These are phyloP conservation scores for Alnus glutinosa DNA, from an alignment of 306 rosid genomes.

Conservation along the genomic window DNA sequence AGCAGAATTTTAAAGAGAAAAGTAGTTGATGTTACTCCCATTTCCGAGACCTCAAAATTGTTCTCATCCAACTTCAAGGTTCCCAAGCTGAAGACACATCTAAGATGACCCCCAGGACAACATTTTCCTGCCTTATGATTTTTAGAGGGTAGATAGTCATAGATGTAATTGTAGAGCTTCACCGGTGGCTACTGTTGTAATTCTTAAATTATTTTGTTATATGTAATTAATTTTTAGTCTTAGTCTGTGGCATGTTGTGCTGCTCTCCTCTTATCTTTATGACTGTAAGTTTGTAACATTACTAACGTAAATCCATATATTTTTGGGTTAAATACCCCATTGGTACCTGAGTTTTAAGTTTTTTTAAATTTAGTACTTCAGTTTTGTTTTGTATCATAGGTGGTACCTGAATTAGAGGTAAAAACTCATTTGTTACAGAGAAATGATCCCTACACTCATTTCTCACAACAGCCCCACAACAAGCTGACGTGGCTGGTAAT, in stretches of 20 bases:
- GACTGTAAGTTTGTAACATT: not conserved
- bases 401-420: no score
- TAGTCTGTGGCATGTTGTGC: not conserved
- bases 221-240: not conserved
- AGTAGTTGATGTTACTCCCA: slow-evolving; percentile 24
- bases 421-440: no score
- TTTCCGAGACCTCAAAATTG: slow-evolving; percentile 51
- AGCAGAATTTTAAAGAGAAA: slow-evolving; percentile 59
- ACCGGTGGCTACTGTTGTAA: not conserved
- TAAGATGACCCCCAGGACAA: slow-evolving; percentile 2
- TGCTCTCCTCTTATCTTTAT: not conserved
- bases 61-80: slow-evolving; percentile 72
- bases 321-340: no score
- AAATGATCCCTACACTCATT: no score
- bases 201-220: not conserved
- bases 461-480: no score
- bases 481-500: no score
- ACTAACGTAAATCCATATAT: not conserved
- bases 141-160: not conserved
- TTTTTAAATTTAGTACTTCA: no score
- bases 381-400: no score
- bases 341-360: no score
- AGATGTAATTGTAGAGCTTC: not conserved
- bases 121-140: not conserved
- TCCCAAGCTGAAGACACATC: slow-evolving; percentile 67